Conservation (phyloP, 768 basidiomycete genomes). For the Collybia sordida region DNA sequence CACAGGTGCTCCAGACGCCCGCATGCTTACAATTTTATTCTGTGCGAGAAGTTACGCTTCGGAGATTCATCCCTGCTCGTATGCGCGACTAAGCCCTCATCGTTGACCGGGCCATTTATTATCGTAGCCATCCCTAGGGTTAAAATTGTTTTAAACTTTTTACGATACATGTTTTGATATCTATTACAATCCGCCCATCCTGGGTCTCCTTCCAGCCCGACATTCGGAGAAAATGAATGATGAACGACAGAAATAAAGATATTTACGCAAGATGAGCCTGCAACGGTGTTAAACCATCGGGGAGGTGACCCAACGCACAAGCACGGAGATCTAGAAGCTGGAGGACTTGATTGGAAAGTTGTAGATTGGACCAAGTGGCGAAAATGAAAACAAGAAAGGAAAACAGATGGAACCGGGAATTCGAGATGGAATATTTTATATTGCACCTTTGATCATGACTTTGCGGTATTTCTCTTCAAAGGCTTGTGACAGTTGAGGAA, state of each 20-base stretch:
- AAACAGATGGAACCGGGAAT: constrained; percentile 15
- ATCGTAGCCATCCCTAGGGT: too few species aligned
- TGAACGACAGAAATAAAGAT: neutral
- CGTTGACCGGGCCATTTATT: neutral
- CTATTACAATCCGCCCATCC: neutral
- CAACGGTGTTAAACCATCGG: neutral
- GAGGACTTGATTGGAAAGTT: neutral
- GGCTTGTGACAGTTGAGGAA: constrained; percentile 53
- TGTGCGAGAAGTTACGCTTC: constrained; percentile 79
- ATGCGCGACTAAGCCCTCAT: constrained; percentile 81
- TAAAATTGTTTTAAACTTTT: neutral
- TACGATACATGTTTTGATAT: neutral
- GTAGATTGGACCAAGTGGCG: constrained; percentile 12
- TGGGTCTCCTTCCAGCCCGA: neutral
- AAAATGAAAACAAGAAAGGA: constrained; percentile 16
- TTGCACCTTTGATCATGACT: constrained; percentile 90
- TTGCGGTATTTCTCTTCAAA: constrained; percentile 84
- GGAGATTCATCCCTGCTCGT: constrained; percentile 87
- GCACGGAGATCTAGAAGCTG: neutral
- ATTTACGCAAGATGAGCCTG: neutral
- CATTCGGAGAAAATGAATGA: neutral
- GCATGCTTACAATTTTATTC: constrained; percentile 76
- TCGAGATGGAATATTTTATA: constrained; percentile 41
- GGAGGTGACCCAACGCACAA: neutral
- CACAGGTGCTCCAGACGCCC: constrained; percentile 60